phyloP scores from a whole-genome alignment of 352 stramenopile genomes.

The Pythium aristosporum region DNA sequence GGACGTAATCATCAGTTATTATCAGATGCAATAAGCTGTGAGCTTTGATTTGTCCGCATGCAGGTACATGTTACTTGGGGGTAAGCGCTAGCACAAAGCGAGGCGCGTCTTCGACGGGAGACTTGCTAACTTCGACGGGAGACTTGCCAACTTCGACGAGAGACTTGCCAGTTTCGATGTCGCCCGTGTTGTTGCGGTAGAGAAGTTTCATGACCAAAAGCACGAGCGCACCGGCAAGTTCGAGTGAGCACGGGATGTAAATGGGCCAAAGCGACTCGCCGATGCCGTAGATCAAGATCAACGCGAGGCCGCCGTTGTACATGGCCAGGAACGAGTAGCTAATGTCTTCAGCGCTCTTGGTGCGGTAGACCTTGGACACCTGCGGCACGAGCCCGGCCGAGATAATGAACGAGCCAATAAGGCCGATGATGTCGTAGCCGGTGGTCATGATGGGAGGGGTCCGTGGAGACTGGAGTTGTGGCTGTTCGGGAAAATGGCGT shows the following conservation, averaged over 20 bases:
- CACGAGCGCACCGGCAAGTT: slow-evolving; percentile 32
- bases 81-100: neutral
- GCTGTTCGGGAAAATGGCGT: neutral
- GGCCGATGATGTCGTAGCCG: slow-evolving; percentile 49
- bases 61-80: neutral
- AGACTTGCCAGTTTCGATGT: neutral
- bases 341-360: slow-evolving; percentile 62
- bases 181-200: slow-evolving; percentile 21
- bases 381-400: slow-evolving; percentile 50
- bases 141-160: neutral
- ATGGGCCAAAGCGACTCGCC: slow-evolving; percentile 49
- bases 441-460: slow-evolving; percentile 7
- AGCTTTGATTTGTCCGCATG: neutral
- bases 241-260: slow-evolving; percentile 46
- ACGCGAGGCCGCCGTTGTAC: slow-evolving; percentile 38
- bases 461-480: no score
- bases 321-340: slow-evolving; percentile 46
- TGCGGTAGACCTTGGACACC: slow-evolving; percentile 54
- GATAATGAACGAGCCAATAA: slow-evolving; percentile 63
- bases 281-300: slow-evolving; percentile 42
- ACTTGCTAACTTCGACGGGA: neutral
- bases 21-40: neutral
- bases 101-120: neutral
- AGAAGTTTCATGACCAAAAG: slow-evolving; percentile 44
- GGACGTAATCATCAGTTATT: no score